Percentiles rank a stretch among this genome's conserved stretches.
Evolutionary conservation across 768 basidiomycete species (phyloP).

Genomic region (Inosperma sp.): DNA sequence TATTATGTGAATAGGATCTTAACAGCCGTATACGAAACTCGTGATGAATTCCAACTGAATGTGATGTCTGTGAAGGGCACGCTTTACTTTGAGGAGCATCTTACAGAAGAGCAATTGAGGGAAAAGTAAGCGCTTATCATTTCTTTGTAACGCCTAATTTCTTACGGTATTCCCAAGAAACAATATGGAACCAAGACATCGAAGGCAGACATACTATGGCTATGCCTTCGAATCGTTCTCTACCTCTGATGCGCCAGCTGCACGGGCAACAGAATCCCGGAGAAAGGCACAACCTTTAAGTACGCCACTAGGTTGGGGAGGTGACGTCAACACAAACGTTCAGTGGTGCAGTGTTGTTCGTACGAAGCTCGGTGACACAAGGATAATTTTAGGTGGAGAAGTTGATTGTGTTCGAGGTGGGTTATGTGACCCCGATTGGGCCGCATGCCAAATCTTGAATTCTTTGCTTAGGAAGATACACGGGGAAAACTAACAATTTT

Average conservation of each 20-base stretch:
- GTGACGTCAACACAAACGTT: conserved; percentile 80
- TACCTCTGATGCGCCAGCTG: conserved; percentile 50
- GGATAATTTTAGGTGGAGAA: conserved; percentile 82
- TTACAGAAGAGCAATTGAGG: conserved; percentile 49
- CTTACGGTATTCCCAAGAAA: conserved; percentile 43
- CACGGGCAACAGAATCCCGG: conserved; percentile 9
- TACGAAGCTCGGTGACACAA: conserved; percentile 68
- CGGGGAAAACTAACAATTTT: conserved; percentile 59
- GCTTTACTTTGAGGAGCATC: conserved; percentile 72
- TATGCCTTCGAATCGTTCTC: conserved; percentile 90
- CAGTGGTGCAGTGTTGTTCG: conserved; percentile 91
- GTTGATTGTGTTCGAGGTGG: conserved; percentile 84
- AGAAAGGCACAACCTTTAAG: conserved; percentile 7
- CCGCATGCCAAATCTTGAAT: not conserved
- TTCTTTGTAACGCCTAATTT: conserved; percentile 1
- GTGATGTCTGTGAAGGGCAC: conserved; percentile 71
- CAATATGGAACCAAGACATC: conserved; percentile 58
- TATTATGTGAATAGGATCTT: conserved; percentile 59
- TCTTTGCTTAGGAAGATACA: conserved; percentile 47
- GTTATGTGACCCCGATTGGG: conserved; percentile 13
- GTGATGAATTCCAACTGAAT: conserved; percentile 78
- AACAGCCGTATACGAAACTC: conserved; percentile 76
- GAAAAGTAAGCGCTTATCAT: conserved; percentile 61
- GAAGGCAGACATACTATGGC: conserved; percentile 70
- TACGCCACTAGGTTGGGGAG: conserved; percentile 60